phyloP scores from a whole-genome alignment of 1,284 basidiomycete species.

The Puccinia hordei region DNA sequence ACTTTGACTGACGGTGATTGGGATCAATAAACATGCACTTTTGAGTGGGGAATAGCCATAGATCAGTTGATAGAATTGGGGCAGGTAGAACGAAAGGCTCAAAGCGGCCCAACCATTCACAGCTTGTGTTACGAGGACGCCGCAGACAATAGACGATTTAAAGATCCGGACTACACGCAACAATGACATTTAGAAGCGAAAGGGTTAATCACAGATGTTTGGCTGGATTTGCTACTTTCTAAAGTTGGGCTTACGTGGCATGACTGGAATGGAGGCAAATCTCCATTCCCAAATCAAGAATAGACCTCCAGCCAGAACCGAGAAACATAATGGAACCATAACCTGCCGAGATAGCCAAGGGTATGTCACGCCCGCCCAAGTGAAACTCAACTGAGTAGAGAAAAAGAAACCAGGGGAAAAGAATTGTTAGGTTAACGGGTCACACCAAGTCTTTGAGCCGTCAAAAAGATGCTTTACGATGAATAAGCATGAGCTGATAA shows the following conservation, averaged over 20 bases:
- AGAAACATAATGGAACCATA: conserved; percentile 54
- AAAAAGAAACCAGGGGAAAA: background rate
- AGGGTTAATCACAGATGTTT: too few relatives aligned
- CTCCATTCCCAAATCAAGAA: conserved; percentile 54
- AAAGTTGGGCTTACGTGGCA: conserved; percentile 55
- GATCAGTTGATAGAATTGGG: conserved; percentile 55
- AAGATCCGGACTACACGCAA: background rate
- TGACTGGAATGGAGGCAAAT: conserved; percentile 52
- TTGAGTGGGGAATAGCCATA: conserved; percentile 55
- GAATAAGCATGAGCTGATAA: conserved; percentile 2
- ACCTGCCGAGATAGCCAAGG: conserved; percentile 54
- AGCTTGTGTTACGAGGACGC: conserved; percentile 12
- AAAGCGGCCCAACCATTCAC: conserved; percentile 18
- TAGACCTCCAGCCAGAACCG: conserved; percentile 49
- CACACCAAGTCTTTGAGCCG: background rate
- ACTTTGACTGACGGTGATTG: conserved; percentile 52
- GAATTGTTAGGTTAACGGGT: background rate
- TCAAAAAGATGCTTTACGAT: background rate
- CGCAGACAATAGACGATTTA: background rate
- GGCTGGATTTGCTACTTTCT: background rate
- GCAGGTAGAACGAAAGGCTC: conserved; percentile 55
- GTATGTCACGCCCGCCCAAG: conserved; percentile 17
- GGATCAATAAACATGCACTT: conserved; percentile 54
- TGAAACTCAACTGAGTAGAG: background rate
- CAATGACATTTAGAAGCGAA: background rate